phyloP scores from a whole-genome alignment of 139 green algal species.

The Coccomyxa sp. region DNA sequence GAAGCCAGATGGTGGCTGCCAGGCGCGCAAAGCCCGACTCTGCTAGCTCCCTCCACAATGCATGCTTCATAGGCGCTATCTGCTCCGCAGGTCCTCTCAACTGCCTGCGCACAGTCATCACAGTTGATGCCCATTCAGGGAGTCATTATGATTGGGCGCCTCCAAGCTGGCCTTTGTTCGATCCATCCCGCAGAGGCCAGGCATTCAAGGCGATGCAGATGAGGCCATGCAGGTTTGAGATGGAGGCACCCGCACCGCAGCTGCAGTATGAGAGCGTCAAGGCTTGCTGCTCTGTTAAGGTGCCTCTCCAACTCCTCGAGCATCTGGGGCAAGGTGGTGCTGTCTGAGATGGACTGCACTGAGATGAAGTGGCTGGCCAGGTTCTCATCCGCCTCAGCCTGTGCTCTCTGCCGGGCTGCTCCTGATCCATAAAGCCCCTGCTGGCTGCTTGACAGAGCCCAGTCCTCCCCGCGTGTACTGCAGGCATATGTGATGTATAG shows the following conservation, averaged over 20 bases:
- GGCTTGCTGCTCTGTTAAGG: conserved; percentile 31
- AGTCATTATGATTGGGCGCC: not conserved
- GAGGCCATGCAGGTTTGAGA: not conserved
- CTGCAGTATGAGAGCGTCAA: conserved; percentile 39
- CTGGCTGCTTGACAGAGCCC: not conserved
- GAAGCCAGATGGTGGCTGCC: conserved; percentile 45
- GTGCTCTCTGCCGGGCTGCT: not conserved
- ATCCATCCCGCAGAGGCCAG: no score
- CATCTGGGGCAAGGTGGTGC: conserved; percentile 63
- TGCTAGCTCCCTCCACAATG: not conserved
- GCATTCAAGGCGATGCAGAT: no score
- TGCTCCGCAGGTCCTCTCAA: not conserved
- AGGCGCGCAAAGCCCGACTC: conserved; percentile 31
- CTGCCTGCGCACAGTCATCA: not conserved
- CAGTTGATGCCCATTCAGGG: not conserved
- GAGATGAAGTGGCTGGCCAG: not conserved
- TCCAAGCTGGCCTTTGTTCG: no score
- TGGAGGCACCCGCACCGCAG: conserved; percentile 18
- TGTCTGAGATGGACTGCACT: conserved; percentile 46
- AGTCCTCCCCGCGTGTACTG: not conserved
- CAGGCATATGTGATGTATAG: no score
- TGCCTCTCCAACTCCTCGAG: conserved; percentile 37
- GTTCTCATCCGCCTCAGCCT: not conserved
- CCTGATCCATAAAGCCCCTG: not conserved
- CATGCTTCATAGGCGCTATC: not conserved